Percentiles rank a stretch among this genome's conserved stretches.
phyloP scores from a whole-genome alignment of 2,329 filamentous ascomycete genomes.

The Knufia petricola region DNA sequence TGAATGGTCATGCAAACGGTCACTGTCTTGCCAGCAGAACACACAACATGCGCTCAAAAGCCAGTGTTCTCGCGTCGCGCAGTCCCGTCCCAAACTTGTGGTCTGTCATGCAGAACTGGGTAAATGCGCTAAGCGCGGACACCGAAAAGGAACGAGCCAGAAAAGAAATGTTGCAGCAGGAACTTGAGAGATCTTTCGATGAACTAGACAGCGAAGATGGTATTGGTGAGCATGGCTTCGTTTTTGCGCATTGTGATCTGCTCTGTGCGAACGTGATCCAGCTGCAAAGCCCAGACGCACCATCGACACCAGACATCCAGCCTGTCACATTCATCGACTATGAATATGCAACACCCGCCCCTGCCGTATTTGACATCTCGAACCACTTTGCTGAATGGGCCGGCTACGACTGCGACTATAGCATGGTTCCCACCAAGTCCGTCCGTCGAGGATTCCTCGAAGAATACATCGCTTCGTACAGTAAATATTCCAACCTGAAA shows the following conservation, averaged over 20 bases:
- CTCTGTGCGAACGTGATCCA: conserved; percentile 96
- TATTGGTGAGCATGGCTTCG: conserved; percentile 63
- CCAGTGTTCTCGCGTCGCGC: conserved; percentile 45
- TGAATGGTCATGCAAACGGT: conserved; percentile 34
- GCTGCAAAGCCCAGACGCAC: conserved; percentile 38
- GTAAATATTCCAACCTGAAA: conserved; percentile 40
- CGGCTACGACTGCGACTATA: conserved; percentile 90
- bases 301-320: conserved; percentile 34
- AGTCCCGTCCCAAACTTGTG: conserved; percentile 79
- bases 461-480: conserved; percentile 73
- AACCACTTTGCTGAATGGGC: conserved; percentile 99
- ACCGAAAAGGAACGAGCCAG: conserved; percentile 61
- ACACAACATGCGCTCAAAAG: conserved; percentile 13
- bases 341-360: conserved; percentile 90
- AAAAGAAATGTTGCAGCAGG: conserved; percentile 59
- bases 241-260: conserved; percentile 49
- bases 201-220: conserved; percentile 69
- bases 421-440: conserved; percentile 64
- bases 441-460: conserved; percentile 71
- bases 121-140: conserved; percentile 66
- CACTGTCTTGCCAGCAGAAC: conserved; percentile 38
- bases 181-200: conserved; percentile 60
- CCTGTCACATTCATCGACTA: conserved; percentile 89
- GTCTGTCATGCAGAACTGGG: conserved; percentile 96
- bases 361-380: conserved; percentile 88